These are phyloP conservation scores for Penicillium parvum DNA, from an alignment of 495 filamentous ascomycete species.

Conservation along the genomic window DNA sequence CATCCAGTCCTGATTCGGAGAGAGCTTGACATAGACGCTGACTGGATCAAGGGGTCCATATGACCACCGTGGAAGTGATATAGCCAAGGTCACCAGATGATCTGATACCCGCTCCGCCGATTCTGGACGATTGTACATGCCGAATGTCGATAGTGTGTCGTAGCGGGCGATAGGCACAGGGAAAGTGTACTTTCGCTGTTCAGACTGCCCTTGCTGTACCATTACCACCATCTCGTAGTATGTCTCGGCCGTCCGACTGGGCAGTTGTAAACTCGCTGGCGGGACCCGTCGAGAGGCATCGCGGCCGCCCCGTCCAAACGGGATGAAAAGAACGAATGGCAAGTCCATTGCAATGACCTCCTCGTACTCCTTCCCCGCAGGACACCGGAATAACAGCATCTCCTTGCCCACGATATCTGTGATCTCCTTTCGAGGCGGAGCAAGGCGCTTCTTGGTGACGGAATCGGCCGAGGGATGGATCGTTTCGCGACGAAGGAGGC, in stretches of 20 bases:
- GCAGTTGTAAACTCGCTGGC: conserved; percentile 85
- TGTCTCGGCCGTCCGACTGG: conserved; percentile 89
- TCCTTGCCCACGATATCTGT: conserved; percentile 93
- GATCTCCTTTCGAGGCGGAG: conserved; percentile 86
- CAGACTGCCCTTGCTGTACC: conserved; percentile 81
- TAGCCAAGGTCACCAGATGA: conserved; percentile 85
- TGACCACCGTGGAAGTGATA: conserved; percentile 90
- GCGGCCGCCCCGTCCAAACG: conserved; percentile 83
- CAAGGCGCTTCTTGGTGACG: conserved; percentile 84
- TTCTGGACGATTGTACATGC: conserved; percentile 98
- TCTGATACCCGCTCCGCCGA: conserved; percentile 78
- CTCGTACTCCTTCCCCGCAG: conserved; percentile 76
- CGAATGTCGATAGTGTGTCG: conserved; percentile 95
- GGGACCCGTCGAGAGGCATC: conserved; percentile 86
- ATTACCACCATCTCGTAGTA: conserved; percentile 95
- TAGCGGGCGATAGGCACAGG: conserved; percentile 89
- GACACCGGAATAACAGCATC: conserved; percentile 84
- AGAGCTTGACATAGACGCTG: conserved; percentile 87
- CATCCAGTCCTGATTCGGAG: conserved; percentile 88
- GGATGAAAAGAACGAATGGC: conserved; percentile 95
- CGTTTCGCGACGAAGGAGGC: conserved; percentile 85
- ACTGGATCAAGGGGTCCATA: conserved; percentile 95
- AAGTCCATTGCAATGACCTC: conserved; percentile 94
- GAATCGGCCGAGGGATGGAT: conserved; percentile 96
- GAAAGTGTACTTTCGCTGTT: conserved; percentile 85